Base-by-base conservation (phyloP, 148 eudicot species). In the Cornus kousa region DNA sequence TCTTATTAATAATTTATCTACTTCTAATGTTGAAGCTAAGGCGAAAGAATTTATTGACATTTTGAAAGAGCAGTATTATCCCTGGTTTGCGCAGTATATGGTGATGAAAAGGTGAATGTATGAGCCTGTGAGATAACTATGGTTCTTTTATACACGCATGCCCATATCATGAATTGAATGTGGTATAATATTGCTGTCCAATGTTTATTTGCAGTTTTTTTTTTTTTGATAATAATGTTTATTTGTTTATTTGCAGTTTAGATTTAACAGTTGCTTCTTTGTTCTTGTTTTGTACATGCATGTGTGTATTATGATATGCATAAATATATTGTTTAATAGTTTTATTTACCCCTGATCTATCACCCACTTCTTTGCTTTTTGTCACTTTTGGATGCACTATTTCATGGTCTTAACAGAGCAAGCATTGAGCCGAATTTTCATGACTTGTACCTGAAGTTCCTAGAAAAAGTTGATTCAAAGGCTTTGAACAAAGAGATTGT, bases 41-140 rank as follows among this genome's bases (percentile, higher is more conserved):
- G 97, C 95, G 57, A 95, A 89, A 85, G 99, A 95, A 65, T 90
- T 95, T 74, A 82, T 89, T 23, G 97, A 95, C 68, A 80, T 91
- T 74, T 85, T 95, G 80, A 91, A 83, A 72, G 94, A 91, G 86
- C 90, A 89, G 73, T 89, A 85, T 86, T 89, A 83, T 87, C 92
- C 97, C 35, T 95, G 99, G 99, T 95, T 95, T 89, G 97, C 99
- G 2, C 99, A 93, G 82, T 93, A 95, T 87, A 87, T 95, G 93
- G 97, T 95, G 77, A 93, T 95, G 95, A 93, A 93, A 87, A 93
- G 99, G 99, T 95, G 69, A 16, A 70, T 72, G 48, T 43, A 43
- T 43, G 33, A 53, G 55, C 8, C 4, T n/a, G 57, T 32, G 74
- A 70, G 74, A 2, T 66, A 33, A 28, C 10, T 71, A 33, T 74